phyloP scores from a whole-genome alignment of 495 filamentous ascomycete genomes.

The Sphaerosporella brunnea region DNA sequence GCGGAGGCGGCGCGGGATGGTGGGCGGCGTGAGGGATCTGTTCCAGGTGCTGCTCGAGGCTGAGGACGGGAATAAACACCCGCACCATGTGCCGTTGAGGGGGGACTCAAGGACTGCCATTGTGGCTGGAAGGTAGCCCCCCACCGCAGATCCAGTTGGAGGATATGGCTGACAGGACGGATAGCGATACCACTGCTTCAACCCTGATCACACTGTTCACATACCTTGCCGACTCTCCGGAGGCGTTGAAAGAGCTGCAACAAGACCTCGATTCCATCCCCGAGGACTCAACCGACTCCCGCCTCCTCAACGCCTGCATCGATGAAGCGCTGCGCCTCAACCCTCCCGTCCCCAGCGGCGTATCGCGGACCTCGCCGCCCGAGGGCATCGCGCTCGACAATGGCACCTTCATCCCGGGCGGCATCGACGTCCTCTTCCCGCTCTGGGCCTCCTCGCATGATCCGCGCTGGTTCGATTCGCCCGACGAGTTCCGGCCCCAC shows the following conservation, averaged over 20 bases:
- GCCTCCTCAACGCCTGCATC: slow-evolving; percentile 33
- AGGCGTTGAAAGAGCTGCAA: slow-evolving; percentile 4
- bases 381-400: slow-evolving; percentile 32
- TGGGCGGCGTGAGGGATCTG: slow-evolving; percentile 4
- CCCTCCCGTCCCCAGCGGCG: slow-evolving; percentile 33
- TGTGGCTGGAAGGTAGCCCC: slow-evolving; percentile 8
- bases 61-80: background rate
- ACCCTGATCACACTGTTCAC: slow-evolving; percentile 10
- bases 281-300: slow-evolving; percentile 1
- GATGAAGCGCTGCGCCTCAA: slow-evolving; percentile 40
- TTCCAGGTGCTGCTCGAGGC: slow-evolving; percentile 10
- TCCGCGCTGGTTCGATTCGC: slow-evolving; percentile 10
- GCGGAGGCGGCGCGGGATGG: slow-evolving; percentile 3
- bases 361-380: slow-evolving; percentile 31
- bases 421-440: slow-evolving; percentile 27
- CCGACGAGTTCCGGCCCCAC: slow-evolving; percentile 16
- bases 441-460: slow-evolving; percentile 9
- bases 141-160: background rate
- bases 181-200: slow-evolving; percentile 9
- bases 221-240: slow-evolving; percentile 3
- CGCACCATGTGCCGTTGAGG: slow-evolving; percentile 5
- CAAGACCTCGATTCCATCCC: slow-evolving; percentile 1
- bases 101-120: slow-evolving; percentile 6
- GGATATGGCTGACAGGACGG: background rate
- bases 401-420: slow-evolving; percentile 34